phyloP scores from a whole-genome alignment of 1,139 yeast genomes.

The Blastobotrys niveus region DNA sequence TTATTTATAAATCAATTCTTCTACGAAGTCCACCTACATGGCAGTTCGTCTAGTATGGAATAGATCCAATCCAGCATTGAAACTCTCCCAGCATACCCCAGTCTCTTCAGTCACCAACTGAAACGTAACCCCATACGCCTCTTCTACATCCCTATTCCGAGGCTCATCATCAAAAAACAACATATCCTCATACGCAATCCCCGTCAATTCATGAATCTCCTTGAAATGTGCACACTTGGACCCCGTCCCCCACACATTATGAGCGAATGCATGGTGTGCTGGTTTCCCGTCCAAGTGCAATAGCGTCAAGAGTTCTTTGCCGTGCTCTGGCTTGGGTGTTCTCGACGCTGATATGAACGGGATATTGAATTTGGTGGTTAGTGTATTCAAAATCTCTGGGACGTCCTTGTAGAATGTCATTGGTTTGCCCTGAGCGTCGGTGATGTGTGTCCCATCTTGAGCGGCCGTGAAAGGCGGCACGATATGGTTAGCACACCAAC shows the following conservation, averaged over 20 bases:
- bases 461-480: conserved; percentile 42
- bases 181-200: conserved; percentile 46
- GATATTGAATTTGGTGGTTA: conserved; percentile 39
- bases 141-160: conserved; percentile 59
- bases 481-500: conserved; percentile 65
- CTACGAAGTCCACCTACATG: no score
- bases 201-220: conserved; percentile 42
- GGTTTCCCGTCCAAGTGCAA: conserved; percentile 47
- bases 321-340: conserved; percentile 57
- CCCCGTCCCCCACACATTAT: conserved; percentile 62
- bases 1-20: no score
- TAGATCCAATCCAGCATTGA: conserved; percentile 30
- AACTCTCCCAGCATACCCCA: conserved; percentile 49
- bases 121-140: conserved; percentile 52
- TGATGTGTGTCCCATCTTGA: conserved; percentile 26
- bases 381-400: conserved; percentile 42
- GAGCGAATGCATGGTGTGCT: conserved; percentile 46
- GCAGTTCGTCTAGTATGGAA: no score
- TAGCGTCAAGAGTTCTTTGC: conserved; percentile 47
- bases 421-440: conserved; percentile 46
- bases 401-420: conserved; percentile 57
- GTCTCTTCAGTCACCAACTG: conserved; percentile 44
- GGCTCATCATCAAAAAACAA: conserved; percentile 64
- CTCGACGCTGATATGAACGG: conserved; percentile 60
- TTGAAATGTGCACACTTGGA: conserved; percentile 56